Evolutionary conservation across 2,329 filamentous ascomycete genomes (phyloP).

Genomic region (Colletotrichum lentis): DNA sequence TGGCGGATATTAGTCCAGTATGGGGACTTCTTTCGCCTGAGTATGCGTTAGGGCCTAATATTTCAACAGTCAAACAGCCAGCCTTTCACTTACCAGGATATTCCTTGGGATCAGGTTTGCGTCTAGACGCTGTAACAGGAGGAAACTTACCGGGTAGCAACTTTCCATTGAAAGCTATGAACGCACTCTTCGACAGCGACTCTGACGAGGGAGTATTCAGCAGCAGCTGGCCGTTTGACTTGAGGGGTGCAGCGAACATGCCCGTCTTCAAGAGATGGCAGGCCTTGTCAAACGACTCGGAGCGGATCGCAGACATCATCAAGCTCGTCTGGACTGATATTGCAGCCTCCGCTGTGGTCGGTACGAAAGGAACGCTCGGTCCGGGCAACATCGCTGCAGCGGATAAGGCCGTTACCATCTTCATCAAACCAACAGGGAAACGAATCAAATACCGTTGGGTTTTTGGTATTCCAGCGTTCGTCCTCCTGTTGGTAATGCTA

Average conservation of each 20-base stretch:
- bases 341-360: constrained; percentile 53
- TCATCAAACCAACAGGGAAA: constrained; percentile 43
- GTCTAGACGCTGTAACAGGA: background rate
- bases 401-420: constrained; percentile 32
- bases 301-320: constrained; percentile 47
- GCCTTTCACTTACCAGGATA: constrained; percentile 38
- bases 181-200: constrained; percentile 38
- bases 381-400: constrained; percentile 32
- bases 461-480: constrained; percentile 48
- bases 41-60: constrained; percentile 44
- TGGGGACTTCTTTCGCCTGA: constrained; percentile 52
- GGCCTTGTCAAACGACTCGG: constrained; percentile 43
- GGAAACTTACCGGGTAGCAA: constrained; percentile 47
- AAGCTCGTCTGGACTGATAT: constrained; percentile 57
- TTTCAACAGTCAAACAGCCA: constrained; percentile 45
- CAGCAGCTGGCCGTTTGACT: constrained; percentile 27
- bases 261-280: constrained; percentile 54
- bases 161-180: constrained; percentile 44
- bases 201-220: background rate
- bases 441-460: constrained; percentile 46
- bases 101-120: background rate
- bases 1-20: constrained; percentile 44
- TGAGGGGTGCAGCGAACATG: constrained; percentile 44
- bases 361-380: constrained; percentile 45
- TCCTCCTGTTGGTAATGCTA: constrained; percentile 30